phyloP scores from a whole-genome alignment of 2,329 filamentous ascomycete species.

The Colletotrichum phormii region DNA sequence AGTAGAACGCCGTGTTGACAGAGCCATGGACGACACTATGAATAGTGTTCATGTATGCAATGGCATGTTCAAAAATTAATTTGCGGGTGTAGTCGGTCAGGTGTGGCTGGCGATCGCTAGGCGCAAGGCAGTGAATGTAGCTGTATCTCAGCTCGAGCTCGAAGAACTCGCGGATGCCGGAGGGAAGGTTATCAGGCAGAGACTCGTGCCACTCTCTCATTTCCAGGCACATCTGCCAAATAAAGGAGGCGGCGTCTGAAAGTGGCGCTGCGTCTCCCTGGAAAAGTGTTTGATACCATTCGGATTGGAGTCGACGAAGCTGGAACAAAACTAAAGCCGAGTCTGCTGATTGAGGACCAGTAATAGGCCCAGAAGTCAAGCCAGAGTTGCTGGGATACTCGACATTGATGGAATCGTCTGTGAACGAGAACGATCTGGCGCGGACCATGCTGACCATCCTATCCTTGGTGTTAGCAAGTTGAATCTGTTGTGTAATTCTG shows the following conservation, averaged over 20 bases:
- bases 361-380: constrained; percentile 54
- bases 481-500: background rate
- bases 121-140: constrained; percentile 88
- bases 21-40: constrained; percentile 73
- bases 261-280: constrained; percentile 79
- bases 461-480: constrained; percentile 14
- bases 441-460: constrained; percentile 91
- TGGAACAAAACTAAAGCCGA: constrained; percentile 83
- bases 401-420: constrained; percentile 87
- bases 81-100: constrained; percentile 82
- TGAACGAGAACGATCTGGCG: constrained; percentile 90
- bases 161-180: constrained; percentile 79
- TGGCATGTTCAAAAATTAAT: constrained; percentile 87
- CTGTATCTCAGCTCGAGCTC: constrained; percentile 92
- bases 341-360: constrained; percentile 66
- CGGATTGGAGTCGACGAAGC: constrained; percentile 86
- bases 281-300: constrained; percentile 90
- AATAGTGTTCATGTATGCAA: constrained; percentile 83
- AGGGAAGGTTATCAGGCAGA: constrained; percentile 74
- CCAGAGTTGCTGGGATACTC: constrained; percentile 72
- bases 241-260: constrained; percentile 75
- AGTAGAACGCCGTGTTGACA: constrained; percentile 75
- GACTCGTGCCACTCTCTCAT: constrained; percentile 86
- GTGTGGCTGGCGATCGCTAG: constrained; percentile 78
- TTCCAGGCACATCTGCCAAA: constrained; percentile 80